phyloP scores from a whole-genome alignment of 148 eudicot genomes.

The Rhododendron griersonianum region DNA sequence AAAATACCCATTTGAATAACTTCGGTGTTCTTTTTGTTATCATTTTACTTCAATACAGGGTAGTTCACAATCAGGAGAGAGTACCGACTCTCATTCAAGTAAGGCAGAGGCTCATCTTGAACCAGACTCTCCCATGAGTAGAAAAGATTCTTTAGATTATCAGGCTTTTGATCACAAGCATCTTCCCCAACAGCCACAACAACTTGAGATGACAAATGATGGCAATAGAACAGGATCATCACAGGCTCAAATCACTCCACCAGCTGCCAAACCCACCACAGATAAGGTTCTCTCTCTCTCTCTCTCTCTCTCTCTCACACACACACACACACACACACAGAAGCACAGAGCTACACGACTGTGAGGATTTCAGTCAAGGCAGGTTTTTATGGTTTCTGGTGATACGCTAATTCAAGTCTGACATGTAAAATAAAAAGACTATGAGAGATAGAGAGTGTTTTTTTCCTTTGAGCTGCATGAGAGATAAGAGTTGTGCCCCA shows the following conservation, averaged over 20 bases:
- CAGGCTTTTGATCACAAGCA: slow-evolving; percentile 18
- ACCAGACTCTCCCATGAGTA: slow-evolving; percentile 69
- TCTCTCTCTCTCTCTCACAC: background rate
- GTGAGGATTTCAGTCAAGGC: slow-evolving; percentile 24
- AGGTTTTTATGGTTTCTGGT: slow-evolving; percentile 22
- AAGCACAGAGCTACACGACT: slow-evolving; percentile 16
- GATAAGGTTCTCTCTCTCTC: slow-evolving; percentile 50
- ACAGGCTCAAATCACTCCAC: slow-evolving; percentile 12
- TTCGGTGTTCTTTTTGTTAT: background rate
- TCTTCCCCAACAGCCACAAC: slow-evolving; percentile 24
- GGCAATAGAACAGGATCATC: slow-evolving; percentile 37
- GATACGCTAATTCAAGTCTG: slow-evolving; percentile 31
- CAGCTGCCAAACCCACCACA: slow-evolving; percentile 34
- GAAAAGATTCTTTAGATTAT: slow-evolving; percentile 20
- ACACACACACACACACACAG: too few species aligned
- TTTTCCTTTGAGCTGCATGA: background rate
- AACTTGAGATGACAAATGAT: slow-evolving; percentile 43
- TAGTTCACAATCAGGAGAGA: slow-evolving; percentile 59
- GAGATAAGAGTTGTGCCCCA: background rate
- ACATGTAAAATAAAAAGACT: background rate
- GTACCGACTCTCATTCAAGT: slow-evolving; percentile 63
- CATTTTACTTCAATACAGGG: slow-evolving; percentile 33
- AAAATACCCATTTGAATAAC: slow-evolving; percentile 20
- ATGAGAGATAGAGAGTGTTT: background rate
- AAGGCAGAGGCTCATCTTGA: slow-evolving; percentile 45